Percentiles rank a stretch among this genome's conserved stretches.
These are phyloP conservation scores for Thermomucor indicae-seudaticae DNA, from an alignment of 371 early-diverging fungal species.

Conservation along the genomic window DNA sequence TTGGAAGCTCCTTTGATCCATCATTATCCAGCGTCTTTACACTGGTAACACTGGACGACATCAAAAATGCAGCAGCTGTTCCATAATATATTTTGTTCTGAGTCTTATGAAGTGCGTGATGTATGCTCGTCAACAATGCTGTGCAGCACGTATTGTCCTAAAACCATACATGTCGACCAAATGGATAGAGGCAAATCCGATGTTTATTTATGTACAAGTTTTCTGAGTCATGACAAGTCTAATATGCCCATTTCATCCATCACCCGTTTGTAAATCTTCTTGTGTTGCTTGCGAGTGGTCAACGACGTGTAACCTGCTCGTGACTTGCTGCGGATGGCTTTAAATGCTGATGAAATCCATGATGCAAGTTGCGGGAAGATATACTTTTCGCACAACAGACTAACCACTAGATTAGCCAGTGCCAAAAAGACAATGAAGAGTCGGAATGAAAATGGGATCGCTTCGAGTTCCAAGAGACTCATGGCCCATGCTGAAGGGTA, in stretches of 20 bases:
- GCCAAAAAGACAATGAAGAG: conserved; percentile 44
- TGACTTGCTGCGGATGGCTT: conserved; percentile 1
- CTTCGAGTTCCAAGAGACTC: conserved; percentile 54
- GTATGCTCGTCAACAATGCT: no score
- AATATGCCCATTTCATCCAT: conserved; percentile 43
- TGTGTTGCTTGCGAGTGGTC: conserved; percentile 9
- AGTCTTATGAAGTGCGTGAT: no score
- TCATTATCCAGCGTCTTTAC: no score
- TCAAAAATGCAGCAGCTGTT: no score
- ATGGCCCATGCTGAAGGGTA: conserved; percentile 36
- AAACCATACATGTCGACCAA: no score
- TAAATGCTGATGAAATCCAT: conserved; percentile 9
- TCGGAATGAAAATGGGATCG: conserved; percentile 46
- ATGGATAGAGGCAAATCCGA: background rate
- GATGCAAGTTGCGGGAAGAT: conserved; percentile 27
- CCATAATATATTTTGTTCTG: no score
- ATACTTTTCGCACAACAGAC: conserved; percentile 54
- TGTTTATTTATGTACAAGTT: background rate
- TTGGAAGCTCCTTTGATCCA: background rate
- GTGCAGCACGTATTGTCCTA: no score
- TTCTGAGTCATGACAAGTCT: conserved; percentile 6
- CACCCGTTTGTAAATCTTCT: conserved; percentile 45
- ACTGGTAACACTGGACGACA: no score
- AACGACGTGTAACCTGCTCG: conserved; percentile 17
- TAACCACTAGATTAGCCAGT: conserved; percentile 36